Percentiles rank a stretch among this genome's conserved stretches.
phyloP scores from a whole-genome alignment of 805 yeast genomes.

The Candida michaelii region DNA sequence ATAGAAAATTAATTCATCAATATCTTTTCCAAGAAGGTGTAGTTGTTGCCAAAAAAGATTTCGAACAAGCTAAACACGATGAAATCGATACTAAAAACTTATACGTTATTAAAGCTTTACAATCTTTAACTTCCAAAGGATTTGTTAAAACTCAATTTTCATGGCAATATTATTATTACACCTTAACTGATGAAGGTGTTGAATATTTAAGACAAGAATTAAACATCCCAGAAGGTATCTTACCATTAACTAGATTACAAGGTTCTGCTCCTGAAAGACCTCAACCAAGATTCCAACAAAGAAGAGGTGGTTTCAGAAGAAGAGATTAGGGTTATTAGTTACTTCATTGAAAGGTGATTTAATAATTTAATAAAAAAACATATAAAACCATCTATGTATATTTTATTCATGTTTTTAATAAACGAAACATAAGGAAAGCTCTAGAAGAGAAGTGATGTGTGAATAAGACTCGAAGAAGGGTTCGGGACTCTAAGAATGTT shows the following conservation, averaged over 20 bases:
- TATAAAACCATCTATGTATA: constrained; percentile 12
- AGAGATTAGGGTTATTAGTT: constrained; percentile 38
- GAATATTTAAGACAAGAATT: constrained; percentile 97
- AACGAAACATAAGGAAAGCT: constrained; percentile 16
- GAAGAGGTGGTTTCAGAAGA: constrained; percentile 60
- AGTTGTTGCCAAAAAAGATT: constrained; percentile 99
- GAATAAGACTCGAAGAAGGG: too few relatives aligned
- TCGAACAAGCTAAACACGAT: constrained; percentile 95
- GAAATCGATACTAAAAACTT: constrained; percentile 98
- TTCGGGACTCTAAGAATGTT: too few relatives aligned
- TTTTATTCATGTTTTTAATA: constrained; percentile 18
- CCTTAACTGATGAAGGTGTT: constrained; percentile 99
- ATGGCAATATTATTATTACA: constrained; percentile 99
- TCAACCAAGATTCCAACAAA: constrained; percentile 46
- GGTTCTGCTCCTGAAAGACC: constrained; percentile 84
- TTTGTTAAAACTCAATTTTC: constrained; percentile 99
- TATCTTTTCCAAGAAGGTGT: constrained; percentile 99
- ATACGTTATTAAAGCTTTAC: constrained; percentile 97
- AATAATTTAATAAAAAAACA: constrained; percentile 3
- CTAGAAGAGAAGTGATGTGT: neutral
- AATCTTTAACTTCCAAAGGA: constrained; percentile 98
- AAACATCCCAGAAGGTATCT: constrained; percentile 97
- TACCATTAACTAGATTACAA: constrained; percentile 97
- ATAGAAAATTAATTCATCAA: constrained; percentile 98
- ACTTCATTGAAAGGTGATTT: neutral